Base-by-base conservation (phyloP, 495 filamentous ascomycete species). In the Penicillium pulvis region DNA sequence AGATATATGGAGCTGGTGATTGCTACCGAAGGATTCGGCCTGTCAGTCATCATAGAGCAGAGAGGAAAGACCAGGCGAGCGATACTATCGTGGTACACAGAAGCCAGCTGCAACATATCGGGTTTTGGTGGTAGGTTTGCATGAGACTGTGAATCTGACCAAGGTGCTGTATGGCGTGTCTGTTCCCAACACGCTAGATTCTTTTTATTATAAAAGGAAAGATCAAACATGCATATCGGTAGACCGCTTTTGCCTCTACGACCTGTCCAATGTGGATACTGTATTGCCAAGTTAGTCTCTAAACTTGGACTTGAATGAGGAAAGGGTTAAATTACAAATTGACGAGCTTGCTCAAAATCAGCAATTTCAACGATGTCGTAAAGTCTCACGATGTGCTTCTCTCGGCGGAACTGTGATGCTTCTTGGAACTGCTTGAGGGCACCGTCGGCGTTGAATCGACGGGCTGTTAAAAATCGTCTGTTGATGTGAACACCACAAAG, bases 241-340 rank as follows among this genome's bases (percentile, higher is more conserved):
- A 60, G 41, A 3, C 74, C 72, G 14, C 48, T 33, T n/a, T 59
- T 66, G 53, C 71, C 63, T 49, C 67, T 56, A 19, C 66, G 64
- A 12, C 74, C 74, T n/a, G 66, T 71, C 74, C 74, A 76, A 42
- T 69, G 64, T 0, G 69, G 66, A 42, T 70, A 74, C 71, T 76
- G 14, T 45, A 30, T 9, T 19, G 4, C 7, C n/a, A 30, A 17
- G 45, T 48, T 20, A 48, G 45, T 26, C 0, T 19, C 2, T 1
- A 14, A 16, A 19, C 3, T 51, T 20, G 10, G 28, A 11, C 6
- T 16, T 26, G 6, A 23, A 17, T 59, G 1, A 47, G 12, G 43
- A 12, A 35, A 35, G 42, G 28, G 31, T 2, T 4, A 23, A 17
- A 58, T 59, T 36, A 75, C 70, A 39, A 71, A 35, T 28, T 44